Conservation (phyloP, 1,139 yeast species). For the Groenewaldozyma auringiensis region DNA sequence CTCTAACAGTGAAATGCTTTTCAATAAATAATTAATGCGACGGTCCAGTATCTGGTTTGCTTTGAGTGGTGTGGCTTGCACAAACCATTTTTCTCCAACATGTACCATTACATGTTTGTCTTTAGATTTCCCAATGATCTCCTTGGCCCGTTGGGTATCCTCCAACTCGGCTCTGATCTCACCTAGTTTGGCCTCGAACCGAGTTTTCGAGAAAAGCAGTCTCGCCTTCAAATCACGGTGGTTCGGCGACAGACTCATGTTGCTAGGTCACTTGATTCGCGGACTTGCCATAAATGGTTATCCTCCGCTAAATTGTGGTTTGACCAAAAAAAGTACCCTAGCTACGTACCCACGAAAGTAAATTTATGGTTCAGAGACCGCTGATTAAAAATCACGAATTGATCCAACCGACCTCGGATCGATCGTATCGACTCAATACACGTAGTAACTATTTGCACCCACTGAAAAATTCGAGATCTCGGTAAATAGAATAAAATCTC, state of each 20-base stretch:
- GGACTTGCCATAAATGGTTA: too few species aligned
- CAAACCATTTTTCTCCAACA: conserved; percentile 1
- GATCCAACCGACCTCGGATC: too few species aligned
- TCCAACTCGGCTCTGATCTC: not conserved
- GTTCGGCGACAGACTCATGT: not conserved
- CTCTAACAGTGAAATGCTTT: not conserved
- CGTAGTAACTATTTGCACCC: too few species aligned
- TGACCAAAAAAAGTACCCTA: too few species aligned
- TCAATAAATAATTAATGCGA: not conserved
- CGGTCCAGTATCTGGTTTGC: not conserved
- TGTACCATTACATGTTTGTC: not conserved
- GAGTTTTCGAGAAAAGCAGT: not conserved
- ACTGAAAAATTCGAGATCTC: too few species aligned
- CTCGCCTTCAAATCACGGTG: not conserved
- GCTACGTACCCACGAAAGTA: too few species aligned
- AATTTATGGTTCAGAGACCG: too few species aligned
- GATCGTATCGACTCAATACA: too few species aligned
- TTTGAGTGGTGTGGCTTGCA: not conserved
- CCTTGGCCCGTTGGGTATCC: not conserved
- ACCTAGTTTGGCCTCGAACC: not conserved
- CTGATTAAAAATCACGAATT: too few species aligned
- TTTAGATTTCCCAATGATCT: not conserved
- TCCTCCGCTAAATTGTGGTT: too few species aligned
- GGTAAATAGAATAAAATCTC: too few species aligned
- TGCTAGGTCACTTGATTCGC: too few species aligned